Evolutionary conservation across 805 yeast species (phyloP).

Genomic region (Zygosaccharomyces kombuchaensis): DNA sequence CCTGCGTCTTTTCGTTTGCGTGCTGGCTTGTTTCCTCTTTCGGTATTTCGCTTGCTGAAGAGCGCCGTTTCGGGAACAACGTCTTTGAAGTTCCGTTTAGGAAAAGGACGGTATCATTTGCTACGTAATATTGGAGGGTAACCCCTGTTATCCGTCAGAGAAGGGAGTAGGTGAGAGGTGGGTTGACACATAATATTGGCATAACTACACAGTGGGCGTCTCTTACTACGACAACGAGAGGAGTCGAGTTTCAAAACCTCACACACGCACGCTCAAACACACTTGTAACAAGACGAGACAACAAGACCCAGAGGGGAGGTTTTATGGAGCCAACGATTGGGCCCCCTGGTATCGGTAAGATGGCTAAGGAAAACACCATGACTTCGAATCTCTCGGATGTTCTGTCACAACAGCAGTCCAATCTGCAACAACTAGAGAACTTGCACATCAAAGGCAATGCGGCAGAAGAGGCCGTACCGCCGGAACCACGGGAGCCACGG

Average conservation of each 20-base stretch:
- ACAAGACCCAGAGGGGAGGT: neutral
- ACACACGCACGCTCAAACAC: neutral
- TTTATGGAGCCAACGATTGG: neutral
- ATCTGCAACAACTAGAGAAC: conserved; percentile 44
- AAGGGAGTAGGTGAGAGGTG: neutral
- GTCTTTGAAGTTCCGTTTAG: neutral
- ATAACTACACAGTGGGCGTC: neutral
- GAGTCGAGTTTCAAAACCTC: neutral
- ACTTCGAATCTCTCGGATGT: conserved; percentile 35
- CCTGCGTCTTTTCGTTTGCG: neutral
- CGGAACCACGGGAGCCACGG: neutral
- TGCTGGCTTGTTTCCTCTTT: neutral
- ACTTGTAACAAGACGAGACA: neutral
- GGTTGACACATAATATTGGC: neutral
- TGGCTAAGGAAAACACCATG: conserved; percentile 39
- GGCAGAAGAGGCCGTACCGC: conserved; percentile 2
- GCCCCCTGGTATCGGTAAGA: conserved; percentile 7
- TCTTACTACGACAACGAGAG: conserved; percentile 1
- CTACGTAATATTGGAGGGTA: neutral
- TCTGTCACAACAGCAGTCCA: conserved; percentile 44
- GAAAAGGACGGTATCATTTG: neutral
- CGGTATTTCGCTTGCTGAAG: neutral
- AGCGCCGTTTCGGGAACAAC: neutral
- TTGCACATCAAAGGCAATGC: conserved; percentile 40
- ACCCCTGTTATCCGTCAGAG: neutral